Evolutionary conservation across 768 basidiomycete species (phyloP).

Genomic region (Boletellus sp.): DNA sequence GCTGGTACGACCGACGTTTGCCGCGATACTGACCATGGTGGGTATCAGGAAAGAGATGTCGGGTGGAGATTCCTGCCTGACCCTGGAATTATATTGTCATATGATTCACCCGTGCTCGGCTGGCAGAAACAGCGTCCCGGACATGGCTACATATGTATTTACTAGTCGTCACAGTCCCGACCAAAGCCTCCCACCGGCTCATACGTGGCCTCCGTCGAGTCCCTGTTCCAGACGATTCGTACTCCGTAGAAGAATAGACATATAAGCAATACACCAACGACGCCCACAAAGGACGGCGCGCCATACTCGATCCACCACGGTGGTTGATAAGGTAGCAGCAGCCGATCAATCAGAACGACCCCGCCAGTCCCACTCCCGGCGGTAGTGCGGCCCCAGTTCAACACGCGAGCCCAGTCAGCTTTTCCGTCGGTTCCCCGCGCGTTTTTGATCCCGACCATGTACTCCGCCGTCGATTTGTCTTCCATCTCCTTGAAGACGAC

Average conservation of each 20-base stretch:
- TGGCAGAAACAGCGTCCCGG: constrained; percentile 14
- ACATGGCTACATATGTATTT: constrained; percentile 17
- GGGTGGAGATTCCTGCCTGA: background rate
- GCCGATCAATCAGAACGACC: constrained; percentile 80
- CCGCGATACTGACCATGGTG: constrained; percentile 25
- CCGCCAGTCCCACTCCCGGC: constrained; percentile 75
- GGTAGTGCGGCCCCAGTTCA: constrained; percentile 76
- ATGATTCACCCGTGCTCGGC: constrained; percentile 22
- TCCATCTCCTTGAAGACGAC: constrained; percentile 65
- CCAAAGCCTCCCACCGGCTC: constrained; percentile 85
- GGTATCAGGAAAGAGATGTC: constrained; percentile 8
- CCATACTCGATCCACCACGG: constrained; percentile 82
- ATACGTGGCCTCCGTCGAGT: constrained; percentile 82
- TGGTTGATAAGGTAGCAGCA: constrained; percentile 83
- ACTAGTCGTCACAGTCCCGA: constrained; percentile 43
- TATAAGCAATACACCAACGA: constrained; percentile 57
- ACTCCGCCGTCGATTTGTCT: constrained; percentile 39
- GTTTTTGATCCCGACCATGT: constrained; percentile 71
- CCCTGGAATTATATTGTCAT: constrained; percentile 15
- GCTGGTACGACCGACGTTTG: background rate
- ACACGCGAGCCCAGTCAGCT: constrained; percentile 60
- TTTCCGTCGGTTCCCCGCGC: constrained; percentile 62
- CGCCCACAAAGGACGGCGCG: constrained; percentile 58
- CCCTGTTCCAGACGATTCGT: constrained; percentile 63
- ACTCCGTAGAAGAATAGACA: constrained; percentile 72